Evolutionary conservation across 805 yeast species (phyloP).

Genomic region (Sugiyamaella qingdaonensis): DNA sequence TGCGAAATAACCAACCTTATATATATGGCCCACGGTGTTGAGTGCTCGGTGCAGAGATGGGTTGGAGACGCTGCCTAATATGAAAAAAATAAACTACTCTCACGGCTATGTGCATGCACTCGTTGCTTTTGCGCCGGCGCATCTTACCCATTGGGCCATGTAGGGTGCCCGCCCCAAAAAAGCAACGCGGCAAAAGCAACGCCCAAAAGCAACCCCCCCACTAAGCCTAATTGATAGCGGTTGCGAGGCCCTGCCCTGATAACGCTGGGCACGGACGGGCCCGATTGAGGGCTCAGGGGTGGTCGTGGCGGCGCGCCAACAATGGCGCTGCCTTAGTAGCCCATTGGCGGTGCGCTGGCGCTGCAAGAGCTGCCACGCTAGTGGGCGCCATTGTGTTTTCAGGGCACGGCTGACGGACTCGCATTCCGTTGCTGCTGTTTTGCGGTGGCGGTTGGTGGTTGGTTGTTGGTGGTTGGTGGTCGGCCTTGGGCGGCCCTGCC

Average conservation of each 20-base stretch:
- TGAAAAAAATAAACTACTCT: slow-evolving; percentile 1
- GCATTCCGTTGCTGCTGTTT: no score
- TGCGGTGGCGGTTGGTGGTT: no score
- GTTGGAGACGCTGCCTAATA: slow-evolving; percentile 3
- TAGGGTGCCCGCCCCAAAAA: not conserved
- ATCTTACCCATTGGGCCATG: slow-evolving; percentile 1
- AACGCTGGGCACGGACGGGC: not conserved
- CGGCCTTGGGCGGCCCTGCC: no score
- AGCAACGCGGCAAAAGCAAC: not conserved
- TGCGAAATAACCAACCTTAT: not conserved
- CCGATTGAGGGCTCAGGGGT: not conserved
- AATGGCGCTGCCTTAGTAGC: no score
- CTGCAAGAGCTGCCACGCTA: no score
- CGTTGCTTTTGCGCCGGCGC: not conserved
- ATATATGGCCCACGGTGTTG: not conserved
- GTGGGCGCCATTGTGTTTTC: no score
- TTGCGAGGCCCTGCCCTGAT: not conserved
- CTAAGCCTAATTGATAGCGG: no score
- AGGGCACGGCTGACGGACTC: no score
- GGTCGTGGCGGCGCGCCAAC: no score
- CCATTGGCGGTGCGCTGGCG: no score
- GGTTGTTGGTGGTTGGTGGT: no score
- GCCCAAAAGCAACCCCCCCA: not conserved
- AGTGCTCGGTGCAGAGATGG: not conserved
- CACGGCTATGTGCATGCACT: slow-evolving; percentile 1